A percentile compares a stretch with the other conserved stretches of the same genome.
Conservation (phyloP, 2,329 filamentous ascomycete genomes). For the Aureobasidium sp. region DNA sequence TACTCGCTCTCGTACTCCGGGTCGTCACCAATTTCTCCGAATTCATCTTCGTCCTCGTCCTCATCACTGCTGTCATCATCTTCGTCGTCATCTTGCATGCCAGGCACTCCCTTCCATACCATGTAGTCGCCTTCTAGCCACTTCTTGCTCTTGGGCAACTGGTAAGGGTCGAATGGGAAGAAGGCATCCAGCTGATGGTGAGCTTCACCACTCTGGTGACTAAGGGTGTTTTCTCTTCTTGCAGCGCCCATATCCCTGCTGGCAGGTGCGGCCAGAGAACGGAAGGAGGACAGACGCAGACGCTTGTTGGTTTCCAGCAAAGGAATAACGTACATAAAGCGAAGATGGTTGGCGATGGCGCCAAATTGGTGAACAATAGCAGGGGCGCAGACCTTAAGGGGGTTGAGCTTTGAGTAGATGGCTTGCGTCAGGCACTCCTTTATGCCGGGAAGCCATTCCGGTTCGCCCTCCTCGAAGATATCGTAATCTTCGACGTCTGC, state of each 20-base stretch:
- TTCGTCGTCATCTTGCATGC: conserved; percentile 46
- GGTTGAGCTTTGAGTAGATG: conserved; percentile 84
- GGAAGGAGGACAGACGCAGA: conserved; percentile 56
- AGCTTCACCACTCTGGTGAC: conserved; percentile 57
- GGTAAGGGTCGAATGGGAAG: conserved; percentile 96
- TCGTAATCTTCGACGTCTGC: conserved; percentile 36
- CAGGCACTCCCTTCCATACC: conserved; percentile 66
- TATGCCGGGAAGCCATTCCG: conserved; percentile 67
- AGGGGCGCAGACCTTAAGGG: conserved; percentile 87
- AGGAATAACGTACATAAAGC: conserved; percentile 82
- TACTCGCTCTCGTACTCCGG: conserved; percentile 9
- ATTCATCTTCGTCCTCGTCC: conserved; percentile 34
- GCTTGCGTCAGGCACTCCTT: conserved; percentile 66
- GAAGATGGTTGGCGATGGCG: conserved; percentile 72
- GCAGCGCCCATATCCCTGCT: conserved; percentile 35
- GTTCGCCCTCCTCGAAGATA: conserved; percentile 56
- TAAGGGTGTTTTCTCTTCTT: conserved; percentile 47
- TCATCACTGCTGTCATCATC: conserved; percentile 34
- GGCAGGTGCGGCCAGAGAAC: conserved; percentile 38
- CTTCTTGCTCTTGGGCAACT: conserved; percentile 72
- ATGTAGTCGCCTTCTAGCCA: conserved; percentile 85
- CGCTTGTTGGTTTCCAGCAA: conserved; percentile 89
- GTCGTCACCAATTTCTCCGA: conserved; percentile 35
- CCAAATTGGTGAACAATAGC: conserved; percentile 88
- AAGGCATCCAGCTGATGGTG: conserved; percentile 84